Base-by-base conservation (phyloP, 306 rosid species). In the Cucurbita argyrosperma region DNA sequence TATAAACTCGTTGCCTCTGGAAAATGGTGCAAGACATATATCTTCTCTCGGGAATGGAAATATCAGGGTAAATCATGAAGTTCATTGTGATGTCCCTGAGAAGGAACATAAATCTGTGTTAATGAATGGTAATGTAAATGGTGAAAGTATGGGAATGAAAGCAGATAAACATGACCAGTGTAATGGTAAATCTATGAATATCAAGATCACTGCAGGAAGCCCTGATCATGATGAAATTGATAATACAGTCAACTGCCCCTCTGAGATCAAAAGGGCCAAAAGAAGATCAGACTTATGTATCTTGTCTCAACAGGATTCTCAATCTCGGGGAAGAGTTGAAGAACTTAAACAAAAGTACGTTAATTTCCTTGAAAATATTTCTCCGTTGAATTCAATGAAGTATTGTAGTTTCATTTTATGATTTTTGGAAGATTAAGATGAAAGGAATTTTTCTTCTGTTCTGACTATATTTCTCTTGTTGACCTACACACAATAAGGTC, bases 281-380 rank as follows among this genome's bases (percentile, higher is more conserved):
- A 88, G 99, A 78, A 95, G 87, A 76, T 71, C 63, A 5, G 78
- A 49, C 42, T 65, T 77, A 16, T 83, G 91, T 79, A 76, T 88
- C 78, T 85, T 89, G 85, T 85, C 85, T 72, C 86, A 89, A 37
- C 79, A 71, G 42, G 96, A 91, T 85, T 84, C 54, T 72, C 88
- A 80, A 57, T 89, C 97, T 52, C 86, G 15, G 74, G 84, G 57
- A 79, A 82, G 83, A 81, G 83, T 91, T 79, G 85, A 85, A 82
- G 85, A 87, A 74, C 74, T 91, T 73, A 95, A 85, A 78, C 80
- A 83, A 86, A 79, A 51, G 99, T 95, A 88, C 64, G 96, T 74
- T 35, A 39, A 52, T 68, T 19, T 52, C 42, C 76, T 54, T 2
- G 4, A 19, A 18, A 39, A 18, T 38, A 11, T 70, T 65, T 65